Evolutionary conservation across 345 rosid species (phyloP).

Genomic region (Combretum micranthum): DNA sequence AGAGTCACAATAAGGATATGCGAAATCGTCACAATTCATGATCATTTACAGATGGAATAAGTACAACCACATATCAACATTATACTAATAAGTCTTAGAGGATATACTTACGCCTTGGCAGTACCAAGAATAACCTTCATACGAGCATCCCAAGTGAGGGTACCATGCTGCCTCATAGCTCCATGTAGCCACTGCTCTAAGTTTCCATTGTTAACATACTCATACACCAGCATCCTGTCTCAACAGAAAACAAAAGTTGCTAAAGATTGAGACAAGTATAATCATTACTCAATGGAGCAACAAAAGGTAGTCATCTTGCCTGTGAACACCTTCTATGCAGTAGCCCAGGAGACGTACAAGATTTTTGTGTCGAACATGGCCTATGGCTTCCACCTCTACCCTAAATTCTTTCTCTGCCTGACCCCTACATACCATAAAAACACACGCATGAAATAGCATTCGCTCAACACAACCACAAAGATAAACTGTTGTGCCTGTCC

Average conservation of each 20-base stretch:
- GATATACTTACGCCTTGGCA: constrained; percentile 76
- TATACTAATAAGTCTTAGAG: constrained; percentile 2
- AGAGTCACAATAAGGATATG: too few relatives aligned
- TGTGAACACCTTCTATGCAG: constrained; percentile 88
- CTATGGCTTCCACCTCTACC: constrained; percentile 97
- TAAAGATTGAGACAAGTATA: constrained; percentile 2
- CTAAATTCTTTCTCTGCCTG: constrained; percentile 97
- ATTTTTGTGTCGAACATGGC: constrained; percentile 95
- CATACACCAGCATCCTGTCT: constrained; percentile 75
- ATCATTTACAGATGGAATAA: constrained; percentile 1
- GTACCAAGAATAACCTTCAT: constrained; percentile 73
- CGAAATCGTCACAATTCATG: background rate
- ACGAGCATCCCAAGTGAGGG: constrained; percentile 79
- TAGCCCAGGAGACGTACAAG: constrained; percentile 90
- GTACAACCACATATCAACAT: background rate
- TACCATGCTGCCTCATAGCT: constrained; percentile 47
- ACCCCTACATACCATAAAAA: constrained; percentile 42
- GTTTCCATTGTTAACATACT: constrained; percentile 83
- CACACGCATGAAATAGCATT: background rate
- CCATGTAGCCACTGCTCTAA: constrained; percentile 86
- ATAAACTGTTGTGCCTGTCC: constrained; percentile 8
- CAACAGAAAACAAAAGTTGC: too few relatives aligned
- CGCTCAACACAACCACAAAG: constrained; percentile 4
- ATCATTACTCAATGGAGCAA: constrained; percentile 6
- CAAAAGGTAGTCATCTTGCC: constrained; percentile 26